Evolutionary conservation across 2,329 filamentous ascomycete genomes (phyloP).

Genomic region (Ilyonectria sp.): DNA sequence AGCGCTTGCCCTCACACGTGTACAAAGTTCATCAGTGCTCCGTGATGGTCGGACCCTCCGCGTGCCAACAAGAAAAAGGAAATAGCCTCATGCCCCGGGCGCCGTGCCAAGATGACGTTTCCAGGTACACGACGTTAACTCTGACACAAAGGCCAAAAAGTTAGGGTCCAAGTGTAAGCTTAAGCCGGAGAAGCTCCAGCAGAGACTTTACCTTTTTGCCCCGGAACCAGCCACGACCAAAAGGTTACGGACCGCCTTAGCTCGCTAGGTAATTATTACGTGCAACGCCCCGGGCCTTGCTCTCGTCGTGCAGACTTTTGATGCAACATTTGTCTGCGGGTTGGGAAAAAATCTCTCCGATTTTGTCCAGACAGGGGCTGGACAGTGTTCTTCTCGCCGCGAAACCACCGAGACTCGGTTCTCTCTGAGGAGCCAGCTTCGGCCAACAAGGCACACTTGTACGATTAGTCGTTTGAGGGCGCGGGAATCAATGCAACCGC

Average conservation of each 20-base stretch:
- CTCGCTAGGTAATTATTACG: background rate
- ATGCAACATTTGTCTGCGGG: slow-evolving; percentile 1
- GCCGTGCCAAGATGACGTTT: slow-evolving; percentile 10
- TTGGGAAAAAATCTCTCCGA: background rate
- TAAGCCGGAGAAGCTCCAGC: slow-evolving; percentile 39
- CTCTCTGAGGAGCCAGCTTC: slow-evolving; percentile 5
- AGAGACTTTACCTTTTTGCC: slow-evolving; percentile 4
- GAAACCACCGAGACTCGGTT: slow-evolving; percentile 34
- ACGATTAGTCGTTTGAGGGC: background rate
- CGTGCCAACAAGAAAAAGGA: slow-evolving; percentile 4
- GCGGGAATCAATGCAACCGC: background rate
- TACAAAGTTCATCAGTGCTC: background rate
- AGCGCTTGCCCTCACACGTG: slow-evolving; percentile 19
- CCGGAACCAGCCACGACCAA: slow-evolving; percentile 11
- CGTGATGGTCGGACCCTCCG: slow-evolving; percentile 10
- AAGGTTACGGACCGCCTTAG: slow-evolving; percentile 9
- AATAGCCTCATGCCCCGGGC: background rate
- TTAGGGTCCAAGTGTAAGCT: slow-evolving; percentile 46
- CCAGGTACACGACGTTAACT: slow-evolving; percentile 31
- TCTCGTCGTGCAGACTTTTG: slow-evolving; percentile 1
- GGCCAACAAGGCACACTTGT: background rate
- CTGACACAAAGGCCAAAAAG: slow-evolving; percentile 13
- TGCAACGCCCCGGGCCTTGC: background rate
- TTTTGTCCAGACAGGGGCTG: slow-evolving; percentile 15
- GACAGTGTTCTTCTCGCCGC: slow-evolving; percentile 29